These are phyloP conservation scores for Trypanosoma scelopori DNA, from an alignment of 208 protist species.

Conservation along the genomic window DNA sequence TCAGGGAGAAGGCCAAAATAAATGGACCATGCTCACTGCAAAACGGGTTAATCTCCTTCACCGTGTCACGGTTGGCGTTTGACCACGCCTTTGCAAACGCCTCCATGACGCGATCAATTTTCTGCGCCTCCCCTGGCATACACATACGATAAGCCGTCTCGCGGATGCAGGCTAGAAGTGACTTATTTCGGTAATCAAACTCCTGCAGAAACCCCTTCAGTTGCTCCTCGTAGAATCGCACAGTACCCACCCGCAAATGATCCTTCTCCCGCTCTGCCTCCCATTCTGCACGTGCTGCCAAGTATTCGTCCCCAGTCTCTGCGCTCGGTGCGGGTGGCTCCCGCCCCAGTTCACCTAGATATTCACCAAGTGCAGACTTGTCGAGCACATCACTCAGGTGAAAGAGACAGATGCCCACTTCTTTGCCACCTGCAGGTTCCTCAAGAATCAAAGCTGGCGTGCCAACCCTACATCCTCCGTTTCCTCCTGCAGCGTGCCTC, in stretches of 20 bases:
- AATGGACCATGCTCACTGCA: slow-evolving; percentile 78
- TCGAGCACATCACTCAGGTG: slow-evolving; percentile 73
- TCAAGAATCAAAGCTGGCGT: slow-evolving; percentile 50
- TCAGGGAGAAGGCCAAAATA: slow-evolving; percentile 97
- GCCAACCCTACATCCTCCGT: background rate
- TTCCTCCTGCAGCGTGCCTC: background rate
- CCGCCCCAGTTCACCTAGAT: slow-evolving; percentile 83
- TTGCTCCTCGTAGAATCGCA: slow-evolving; percentile 73
- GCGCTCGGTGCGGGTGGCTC: slow-evolving; percentile 27
- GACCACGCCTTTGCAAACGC: slow-evolving; percentile 84
- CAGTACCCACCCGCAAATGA: slow-evolving; percentile 47
- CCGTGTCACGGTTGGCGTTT: slow-evolving; percentile 43
- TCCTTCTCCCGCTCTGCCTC: slow-evolving; percentile 32
- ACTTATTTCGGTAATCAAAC: slow-evolving; percentile 79
- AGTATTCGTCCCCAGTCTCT: slow-evolving; percentile 17
- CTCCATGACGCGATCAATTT: slow-evolving; percentile 94
- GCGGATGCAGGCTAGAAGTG: slow-evolving; percentile 77
- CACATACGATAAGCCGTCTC: slow-evolving; percentile 83
- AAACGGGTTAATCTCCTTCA: slow-evolving; percentile 82
- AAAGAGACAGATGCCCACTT: slow-evolving; percentile 82
- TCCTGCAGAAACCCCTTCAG: slow-evolving; percentile 74
- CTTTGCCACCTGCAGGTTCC: slow-evolving; percentile 65
- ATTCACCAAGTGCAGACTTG: slow-evolving; percentile 85
- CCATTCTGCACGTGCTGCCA: slow-evolving; percentile 26
- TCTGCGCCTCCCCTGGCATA: slow-evolving; percentile 92